These are phyloP conservation scores for Colletotrichum spaethianum DNA, from an alignment of 2,329 filamentous ascomycete species.

Conservation along the genomic window DNA sequence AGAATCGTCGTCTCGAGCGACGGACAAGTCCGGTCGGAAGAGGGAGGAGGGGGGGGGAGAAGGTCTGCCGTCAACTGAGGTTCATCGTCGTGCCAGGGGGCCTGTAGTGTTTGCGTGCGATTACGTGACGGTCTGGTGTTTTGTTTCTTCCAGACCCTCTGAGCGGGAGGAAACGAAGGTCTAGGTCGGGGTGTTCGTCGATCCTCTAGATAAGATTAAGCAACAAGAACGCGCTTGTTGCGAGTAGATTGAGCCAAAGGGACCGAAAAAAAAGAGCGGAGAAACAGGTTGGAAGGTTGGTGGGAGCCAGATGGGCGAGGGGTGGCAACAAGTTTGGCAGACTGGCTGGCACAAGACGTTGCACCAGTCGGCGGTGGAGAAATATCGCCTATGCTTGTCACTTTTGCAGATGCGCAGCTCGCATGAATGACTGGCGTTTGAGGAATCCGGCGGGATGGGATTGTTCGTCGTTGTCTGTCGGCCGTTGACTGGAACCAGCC, in stretches of 20 bases:
- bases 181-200: slow-evolving; percentile 32
- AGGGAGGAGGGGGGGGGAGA: neutral
- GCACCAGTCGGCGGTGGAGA: neutral
- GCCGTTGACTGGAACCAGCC: slow-evolving; percentile 23
- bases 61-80: slow-evolving; percentile 12
- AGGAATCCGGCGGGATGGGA: slow-evolving; percentile 7
- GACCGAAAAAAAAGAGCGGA: slow-evolving; percentile 20
- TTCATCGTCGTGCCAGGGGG: slow-evolving; percentile 31
- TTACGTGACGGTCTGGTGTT: slow-evolving; percentile 1
- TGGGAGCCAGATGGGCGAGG: neutral
- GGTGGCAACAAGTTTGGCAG: slow-evolving; percentile 4
- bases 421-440: slow-evolving; percentile 29
- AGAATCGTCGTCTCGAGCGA: slow-evolving; percentile 4
- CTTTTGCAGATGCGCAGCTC: slow-evolving; percentile 11
- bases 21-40: slow-evolving; percentile 1
- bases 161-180: slow-evolving; percentile 24
- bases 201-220: slow-evolving; percentile 24
- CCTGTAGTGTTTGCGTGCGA: neutral
- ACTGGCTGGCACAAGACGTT: neutral
- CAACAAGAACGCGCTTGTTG: slow-evolving; percentile 23
- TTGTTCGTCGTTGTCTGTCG: neutral
- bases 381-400: neutral
- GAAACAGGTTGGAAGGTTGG: neutral
- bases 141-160: slow-evolving; percentile 13
- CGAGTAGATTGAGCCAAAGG: slow-evolving; percentile 23